Evolutionary conservation across 148 eudicot genomes (phyloP), one percentile per base, ranked within the genome.

Genomic region (Rhododendron ferrugineum): DNA sequence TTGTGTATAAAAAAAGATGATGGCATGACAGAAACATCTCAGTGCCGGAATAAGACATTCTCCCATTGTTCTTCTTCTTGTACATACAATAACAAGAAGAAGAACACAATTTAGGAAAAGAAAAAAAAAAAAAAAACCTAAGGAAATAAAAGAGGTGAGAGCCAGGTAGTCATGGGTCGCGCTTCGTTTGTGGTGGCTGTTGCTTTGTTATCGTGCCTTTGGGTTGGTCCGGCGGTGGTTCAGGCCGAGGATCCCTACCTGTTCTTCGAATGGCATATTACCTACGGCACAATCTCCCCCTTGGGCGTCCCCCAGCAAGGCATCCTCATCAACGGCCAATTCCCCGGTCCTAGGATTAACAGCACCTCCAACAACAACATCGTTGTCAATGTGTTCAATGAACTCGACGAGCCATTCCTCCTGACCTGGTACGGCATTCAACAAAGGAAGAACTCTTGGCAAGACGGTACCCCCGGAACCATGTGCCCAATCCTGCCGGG

Each of bases 391-490:
- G 84, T 88, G 50, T 82, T 85, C 64, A 88, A 88, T 60, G 11
- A 82, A 11, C 81, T 88, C 32, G 87, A 88, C 36, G 89, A 88
- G 87, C 87, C 89, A 14, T 74, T 88, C 23, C 87, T 88, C 34
- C 15, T 88, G 42, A 85, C 87, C 6, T 88, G 87, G 87, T 54
- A 79, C 10, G 90, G 90, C 5, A 64, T 88, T 23, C 88, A 88
- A 42, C 88, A 88, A 5, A 88, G 90, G 88, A 88, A 88, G 79
- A 84, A 88, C 82, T 89, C 88, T 3, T 89, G 88, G 88, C 85
- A 84, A 28, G 90, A 89, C 36, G 90, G 90, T 4, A 84, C 83
- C 30, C n/a, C 62, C 1, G 90, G 88, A 4, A 86, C 87, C 47
- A 89, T 60, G 82, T 89, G 90, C 62, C 90, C 90, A 32, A 89